Base-by-base conservation (phyloP, 2,329 filamentous ascomycete genomes). In the Aspergillus viridinutans region DNA sequence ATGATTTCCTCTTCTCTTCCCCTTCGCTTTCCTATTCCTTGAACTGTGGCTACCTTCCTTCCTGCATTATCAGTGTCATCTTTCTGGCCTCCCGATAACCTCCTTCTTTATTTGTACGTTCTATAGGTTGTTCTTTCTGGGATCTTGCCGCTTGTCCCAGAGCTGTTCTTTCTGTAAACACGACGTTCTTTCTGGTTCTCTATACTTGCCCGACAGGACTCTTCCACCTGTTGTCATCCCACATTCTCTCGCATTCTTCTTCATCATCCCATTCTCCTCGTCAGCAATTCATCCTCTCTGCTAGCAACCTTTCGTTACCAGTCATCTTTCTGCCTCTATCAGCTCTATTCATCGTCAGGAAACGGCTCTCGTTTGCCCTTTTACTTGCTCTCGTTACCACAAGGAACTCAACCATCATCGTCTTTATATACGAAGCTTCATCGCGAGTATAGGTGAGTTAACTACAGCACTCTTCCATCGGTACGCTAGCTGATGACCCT, bases 241-340 rank as follows among this genome's bases (percentile, higher is more conserved):
- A 50, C 25, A 48, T 49, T 48, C 35, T 28, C 38, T 21, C 26
- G 17, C 48, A 35, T 28, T n/a, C 28, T 20, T 45, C 48, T 8
- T 53, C 54, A 55, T 32, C 52, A 29, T 42, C 45, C 43, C 38
- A 35, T 26, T 23, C 20, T 54, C 50, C 23, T 55, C 49, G 9
- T 17, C 38, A 42, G 20, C 49, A 29, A 32, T 29, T 52, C 28
- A 21, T 47, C 35, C 25, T 47, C 47, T 69, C 72, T 38, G 72
- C 78, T 70, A 78, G 83, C 80, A 78, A 80, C 84, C 81, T 77
- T 78, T 70, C 75, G 42, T 56, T 56, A 76, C 76, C 71, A 73
- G 73, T 75, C 77, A 78, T 78, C 58, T 58, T 58, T 58, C 56
- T 49, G 35, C 52, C 53, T 57, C 53, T 56, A 64, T 58, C 59